Base-by-base conservation (phyloP, 352 stramenopile genomes). In the Elongisporangium undulatum region DNA sequence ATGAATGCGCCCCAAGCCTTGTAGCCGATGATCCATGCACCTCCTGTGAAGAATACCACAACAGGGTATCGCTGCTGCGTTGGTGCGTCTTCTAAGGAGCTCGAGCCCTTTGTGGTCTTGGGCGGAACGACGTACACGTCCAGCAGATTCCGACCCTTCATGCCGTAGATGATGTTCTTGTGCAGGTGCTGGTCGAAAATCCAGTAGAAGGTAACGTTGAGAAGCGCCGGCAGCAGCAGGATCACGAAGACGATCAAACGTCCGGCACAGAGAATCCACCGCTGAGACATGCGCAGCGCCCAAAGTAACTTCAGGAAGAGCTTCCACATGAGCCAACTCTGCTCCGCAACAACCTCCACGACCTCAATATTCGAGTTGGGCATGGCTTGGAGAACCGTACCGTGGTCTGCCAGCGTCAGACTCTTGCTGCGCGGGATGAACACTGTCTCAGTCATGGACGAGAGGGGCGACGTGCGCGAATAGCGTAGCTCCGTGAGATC, bases 21-120 rank as follows among this genome's bases (percentile, higher is more conserved):
- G 74, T 97, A 96, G 4, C 92, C 89, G 48, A 98, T 97, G 62
- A 96, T 96, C 89, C 90, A 98, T 8, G 89, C 83, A 29, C 89
- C 92, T 29, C 92, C 92, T 8, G 84, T 90, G 12, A 97, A 74
- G 61, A 98, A 97, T 17, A 98, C 79, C 0, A 97, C 70, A 8
- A 97, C 90, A 1, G 92, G 90, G 38, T 73, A 71, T 22, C 59
- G 67, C n/a, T 61, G 66, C 17, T 74, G 59, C 2, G 52, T 63
- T 23, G 19, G 20, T 38, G 22, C 5, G 8, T 12, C n/a, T 6
- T 66, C 16, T 10, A 26, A 58, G 16, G 58, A 20, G 20, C 48
- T 49, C 22, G 68, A 51, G 13, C 64, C 22, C 4, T 56, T 59
- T 19, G 56, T 69, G 0, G 58, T 51, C 2, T 63, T 67, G 19